These are phyloP conservation scores for Pichia sp. DNA, from an alignment of 1,139 yeast genomes.

Conservation along the genomic window DNA sequence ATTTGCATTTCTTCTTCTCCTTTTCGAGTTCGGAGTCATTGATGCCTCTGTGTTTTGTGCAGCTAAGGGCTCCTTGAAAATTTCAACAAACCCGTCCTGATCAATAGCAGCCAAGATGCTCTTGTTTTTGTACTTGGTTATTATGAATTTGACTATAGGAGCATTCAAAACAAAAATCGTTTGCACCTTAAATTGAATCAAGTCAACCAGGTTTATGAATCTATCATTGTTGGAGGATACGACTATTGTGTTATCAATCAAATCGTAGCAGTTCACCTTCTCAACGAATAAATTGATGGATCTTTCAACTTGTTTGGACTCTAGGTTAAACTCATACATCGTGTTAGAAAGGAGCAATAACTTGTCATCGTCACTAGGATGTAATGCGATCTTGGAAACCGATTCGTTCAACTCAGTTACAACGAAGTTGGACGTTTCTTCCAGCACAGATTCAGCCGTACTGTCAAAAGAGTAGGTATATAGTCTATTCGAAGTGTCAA, in stretches of 20 bases:
- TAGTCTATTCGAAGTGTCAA: conserved; percentile 18
- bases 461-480: conserved; percentile 14
- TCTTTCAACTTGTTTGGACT: conserved; percentile 34
- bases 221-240: conserved; percentile 76
- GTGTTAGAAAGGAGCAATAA: conserved; percentile 44
- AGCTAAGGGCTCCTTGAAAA: conserved; percentile 31
- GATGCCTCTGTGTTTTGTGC: not conserved
- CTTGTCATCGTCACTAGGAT: not conserved
- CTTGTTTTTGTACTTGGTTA: conserved; percentile 13
- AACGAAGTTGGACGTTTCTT: conserved; percentile 5
- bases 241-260: conserved; percentile 40
- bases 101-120: conserved; percentile 33
- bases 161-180: conserved; percentile 15
- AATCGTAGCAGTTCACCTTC: conserved; percentile 23
- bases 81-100: conserved; percentile 35
- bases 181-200: conserved; percentile 38
- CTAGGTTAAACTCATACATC: conserved; percentile 46
- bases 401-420: conserved; percentile 14
- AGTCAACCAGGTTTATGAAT: conserved; percentile 65
- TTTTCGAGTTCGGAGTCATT: conserved; percentile 13
- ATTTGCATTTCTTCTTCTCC: conserved; percentile 26
- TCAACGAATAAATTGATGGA: conserved; percentile 37
- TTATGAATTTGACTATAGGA: conserved; percentile 11
- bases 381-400: conserved; percentile 8
- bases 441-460: conserved; percentile 6